Percentiles rank a stretch among this genome's conserved stretches.
Evolutionary conservation across 139 green algal genomes (phyloP).

Genomic region (Picochlorum sp.): DNA sequence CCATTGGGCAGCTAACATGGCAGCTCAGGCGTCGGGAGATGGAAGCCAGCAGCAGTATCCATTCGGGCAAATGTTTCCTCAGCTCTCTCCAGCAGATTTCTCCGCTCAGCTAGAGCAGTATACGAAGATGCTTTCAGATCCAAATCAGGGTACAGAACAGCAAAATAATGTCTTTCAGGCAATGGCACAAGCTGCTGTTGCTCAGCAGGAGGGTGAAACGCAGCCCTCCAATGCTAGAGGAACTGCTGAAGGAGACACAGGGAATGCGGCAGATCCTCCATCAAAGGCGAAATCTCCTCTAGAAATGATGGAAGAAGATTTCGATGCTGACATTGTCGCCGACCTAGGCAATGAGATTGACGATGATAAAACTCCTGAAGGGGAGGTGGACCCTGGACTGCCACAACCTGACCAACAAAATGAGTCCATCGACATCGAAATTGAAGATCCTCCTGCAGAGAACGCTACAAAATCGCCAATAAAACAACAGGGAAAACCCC

Average conservation of each 20-base stretch:
- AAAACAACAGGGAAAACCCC: background rate
- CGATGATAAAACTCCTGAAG: background rate
- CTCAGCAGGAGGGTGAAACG: too few species aligned
- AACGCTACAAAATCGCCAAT: background rate
- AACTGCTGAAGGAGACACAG: background rate
- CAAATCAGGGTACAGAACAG: conserved; percentile 12
- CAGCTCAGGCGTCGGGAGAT: conserved; percentile 2
- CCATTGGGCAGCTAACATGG: conserved; percentile 5
- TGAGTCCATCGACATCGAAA: background rate
- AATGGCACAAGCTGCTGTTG: too few species aligned
- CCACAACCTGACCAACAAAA: background rate
- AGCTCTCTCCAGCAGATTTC: conserved; percentile 18
- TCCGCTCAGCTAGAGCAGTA: conserved; percentile 21
- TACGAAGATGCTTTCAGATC: background rate
- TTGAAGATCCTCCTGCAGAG: background rate
- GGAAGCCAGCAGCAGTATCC: background rate
- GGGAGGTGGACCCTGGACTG: background rate
- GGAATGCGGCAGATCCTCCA: background rate
- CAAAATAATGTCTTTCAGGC: background rate
- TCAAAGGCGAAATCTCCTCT: background rate
- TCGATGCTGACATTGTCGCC: conserved; percentile 1
- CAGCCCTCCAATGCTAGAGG: too few species aligned
- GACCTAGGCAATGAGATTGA: background rate
- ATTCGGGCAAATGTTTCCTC: conserved; percentile 1
- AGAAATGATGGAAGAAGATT: conserved; percentile 9